Evolutionary conservation across 106 monocot genomes (phyloP).

Genomic region (Dendrobium huoshanense): DNA sequence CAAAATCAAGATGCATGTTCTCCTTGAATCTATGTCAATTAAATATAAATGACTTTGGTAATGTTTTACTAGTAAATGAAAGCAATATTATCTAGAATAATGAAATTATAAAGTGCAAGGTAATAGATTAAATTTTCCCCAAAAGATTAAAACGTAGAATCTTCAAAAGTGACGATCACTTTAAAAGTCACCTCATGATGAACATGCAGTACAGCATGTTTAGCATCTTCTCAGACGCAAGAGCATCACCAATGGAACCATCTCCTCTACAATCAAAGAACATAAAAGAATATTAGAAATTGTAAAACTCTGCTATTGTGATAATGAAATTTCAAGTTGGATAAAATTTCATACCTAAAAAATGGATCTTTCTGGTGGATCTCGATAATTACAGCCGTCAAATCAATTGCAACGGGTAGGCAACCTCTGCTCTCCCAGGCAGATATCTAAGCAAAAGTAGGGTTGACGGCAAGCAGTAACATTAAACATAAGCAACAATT

Average conservation of each 20-base stretch:
- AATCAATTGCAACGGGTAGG: slow-evolving; percentile 59
- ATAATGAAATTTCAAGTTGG: not conserved
- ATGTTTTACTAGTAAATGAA: not conserved
- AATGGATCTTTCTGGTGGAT: slow-evolving; percentile 83
- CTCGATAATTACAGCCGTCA: slow-evolving; percentile 71
- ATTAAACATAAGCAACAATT: not conserved
- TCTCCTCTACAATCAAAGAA: slow-evolving; percentile 33
- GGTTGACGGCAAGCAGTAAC: not conserved
- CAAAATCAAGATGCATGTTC: not conserved
- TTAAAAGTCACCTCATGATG: slow-evolving; percentile 58
- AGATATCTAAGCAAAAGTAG: slow-evolving; percentile 36
- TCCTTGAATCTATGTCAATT: not conserved
- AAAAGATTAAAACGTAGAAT: not conserved
- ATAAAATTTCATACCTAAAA: slow-evolving; percentile 38
- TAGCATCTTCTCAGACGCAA: slow-evolving; percentile 68
- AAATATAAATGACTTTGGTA: not conserved
- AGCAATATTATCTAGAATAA: not conserved
- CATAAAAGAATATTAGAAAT: not conserved
- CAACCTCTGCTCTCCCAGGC: slow-evolving; percentile 80
- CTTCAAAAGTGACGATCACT: not conserved
- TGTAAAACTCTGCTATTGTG: not conserved
- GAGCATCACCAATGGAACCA: not conserved
- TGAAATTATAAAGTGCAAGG: not conserved
- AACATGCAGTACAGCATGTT: slow-evolving; percentile 81
- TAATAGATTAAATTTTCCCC: not conserved